Percentiles rank a stretch among this genome's conserved stretches.
Evolutionary conservation across 805 yeast genomes (phyloP).

Genomic region (Lachancea nothofagi): DNA sequence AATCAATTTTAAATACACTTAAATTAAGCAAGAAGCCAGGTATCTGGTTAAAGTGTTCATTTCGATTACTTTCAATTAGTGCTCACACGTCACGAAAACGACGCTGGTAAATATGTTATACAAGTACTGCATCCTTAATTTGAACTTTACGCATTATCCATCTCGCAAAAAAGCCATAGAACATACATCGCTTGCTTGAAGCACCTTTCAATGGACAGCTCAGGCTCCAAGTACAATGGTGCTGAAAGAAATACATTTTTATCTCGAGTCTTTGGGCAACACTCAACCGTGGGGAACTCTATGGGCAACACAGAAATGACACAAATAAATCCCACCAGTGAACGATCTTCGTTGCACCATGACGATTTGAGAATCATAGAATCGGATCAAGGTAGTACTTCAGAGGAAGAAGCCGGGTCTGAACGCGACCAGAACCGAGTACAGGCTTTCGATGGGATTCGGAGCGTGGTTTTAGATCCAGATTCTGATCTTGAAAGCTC

Average conservation of each 20-base stretch:
- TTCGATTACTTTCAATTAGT: too few species aligned
- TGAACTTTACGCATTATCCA: too few species aligned
- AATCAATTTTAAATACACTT: too few species aligned
- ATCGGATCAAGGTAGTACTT: conserved; percentile 31
- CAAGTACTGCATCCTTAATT: too few species aligned
- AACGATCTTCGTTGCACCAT: conserved; percentile 11
- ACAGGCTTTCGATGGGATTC: conserved; percentile 8
- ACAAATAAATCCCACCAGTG: conserved; percentile 10
- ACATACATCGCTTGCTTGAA: neutral
- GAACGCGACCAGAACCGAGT: conserved; percentile 5
- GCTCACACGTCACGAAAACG: too few species aligned
- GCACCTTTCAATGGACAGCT: conserved; percentile 6
- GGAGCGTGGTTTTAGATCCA: conserved; percentile 6
- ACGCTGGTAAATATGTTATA: too few species aligned
- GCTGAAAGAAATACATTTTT: conserved; percentile 27
- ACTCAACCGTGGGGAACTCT: conserved; percentile 27
- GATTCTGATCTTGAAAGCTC: conserved; percentile 7
- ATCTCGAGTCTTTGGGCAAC: conserved; percentile 32
- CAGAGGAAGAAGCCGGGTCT: conserved; percentile 23
- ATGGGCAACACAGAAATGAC: conserved; percentile 28
- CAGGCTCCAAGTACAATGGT: conserved; percentile 6
- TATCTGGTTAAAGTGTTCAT: too few species aligned
- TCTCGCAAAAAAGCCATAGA: neutral
- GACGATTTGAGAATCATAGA: conserved; percentile 28
- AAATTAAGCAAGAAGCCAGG: too few species aligned